Conservation (phyloP, 1,139 yeast genomes). For the Hyphopichia buzzinii region DNA sequence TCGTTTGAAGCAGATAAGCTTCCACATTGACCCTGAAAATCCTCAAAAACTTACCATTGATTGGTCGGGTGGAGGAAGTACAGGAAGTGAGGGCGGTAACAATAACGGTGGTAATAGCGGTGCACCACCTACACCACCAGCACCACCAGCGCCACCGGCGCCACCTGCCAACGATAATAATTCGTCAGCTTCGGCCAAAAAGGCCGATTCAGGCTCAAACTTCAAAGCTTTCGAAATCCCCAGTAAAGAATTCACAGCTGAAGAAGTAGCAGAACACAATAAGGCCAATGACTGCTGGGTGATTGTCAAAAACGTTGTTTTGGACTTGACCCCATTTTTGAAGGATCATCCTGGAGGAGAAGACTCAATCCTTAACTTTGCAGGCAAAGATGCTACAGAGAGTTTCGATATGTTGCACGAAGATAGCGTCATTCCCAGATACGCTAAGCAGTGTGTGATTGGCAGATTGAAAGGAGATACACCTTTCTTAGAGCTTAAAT, state of each 20-base stretch:
- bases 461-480: slow-evolving; percentile 49
- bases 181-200: not conserved
- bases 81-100: slow-evolving; percentile 3
- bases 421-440: slow-evolving; percentile 50
- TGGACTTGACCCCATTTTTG: slow-evolving; percentile 78
- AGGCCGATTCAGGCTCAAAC: slow-evolving; percentile 4
- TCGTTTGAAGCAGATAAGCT: slow-evolving; percentile 42
- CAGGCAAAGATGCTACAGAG: slow-evolving; percentile 90
- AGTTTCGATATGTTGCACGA: slow-evolving; percentile 66
- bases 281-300: slow-evolving; percentile 77
- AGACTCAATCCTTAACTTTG: slow-evolving; percentile 67
- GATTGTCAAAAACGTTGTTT: slow-evolving; percentile 77
- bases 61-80: slow-evolving; percentile 15
- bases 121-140: slow-evolving; percentile 3
- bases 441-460: slow-evolving; percentile 45
- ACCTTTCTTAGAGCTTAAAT: slow-evolving; percentile 33
- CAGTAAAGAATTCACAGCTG: slow-evolving; percentile 41
- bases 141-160: slow-evolving; percentile 6
- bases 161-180: not conserved
- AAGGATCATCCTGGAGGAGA: slow-evolving; percentile 89
- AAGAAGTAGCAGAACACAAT: slow-evolving; percentile 67
- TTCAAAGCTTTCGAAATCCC: slow-evolving; percentile 34
- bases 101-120: not conserved
- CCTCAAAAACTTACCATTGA: slow-evolving; percentile 31
- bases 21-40: slow-evolving; percentile 44